Percentiles rank a stretch among this genome's conserved stretches.
phyloP scores from a whole-genome alignment of 345 rosid species.

The Eucalyptus dawsonii region DNA sequence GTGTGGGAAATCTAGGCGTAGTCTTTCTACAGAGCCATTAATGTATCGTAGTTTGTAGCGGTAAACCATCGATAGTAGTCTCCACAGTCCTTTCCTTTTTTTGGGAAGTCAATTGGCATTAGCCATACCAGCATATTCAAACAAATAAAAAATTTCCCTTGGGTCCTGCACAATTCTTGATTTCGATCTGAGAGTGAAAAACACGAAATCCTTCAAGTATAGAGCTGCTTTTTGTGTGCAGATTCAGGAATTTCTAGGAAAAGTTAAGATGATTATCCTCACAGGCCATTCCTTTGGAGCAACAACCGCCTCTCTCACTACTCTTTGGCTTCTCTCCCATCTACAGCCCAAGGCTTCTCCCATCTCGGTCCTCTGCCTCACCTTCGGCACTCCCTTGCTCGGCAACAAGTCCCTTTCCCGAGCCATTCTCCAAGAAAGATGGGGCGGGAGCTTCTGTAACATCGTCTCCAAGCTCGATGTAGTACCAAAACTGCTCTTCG shows the following conservation, averaged over 20 bases:
- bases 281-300: slow-evolving; percentile 82
- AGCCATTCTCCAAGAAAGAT: neutral
- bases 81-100: neutral
- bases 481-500: slow-evolving; percentile 43
- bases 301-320: slow-evolving; percentile 47
- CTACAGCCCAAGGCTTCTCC: slow-evolving; percentile 5
- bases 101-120: neutral
- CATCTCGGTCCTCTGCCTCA: slow-evolving; percentile 46
- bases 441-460: slow-evolving; percentile 60
- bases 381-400: slow-evolving; percentile 77
- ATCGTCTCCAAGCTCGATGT: slow-evolving; percentile 48
- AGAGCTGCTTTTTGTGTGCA: neutral
- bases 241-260: slow-evolving; percentile 17
- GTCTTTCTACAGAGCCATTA: too few species aligned
- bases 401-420: slow-evolving; percentile 51
- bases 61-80: too few species aligned
- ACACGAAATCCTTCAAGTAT: too few species aligned
- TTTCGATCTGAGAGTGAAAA: neutral
- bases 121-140: neutral
- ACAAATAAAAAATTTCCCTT: neutral
- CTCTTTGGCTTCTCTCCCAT: slow-evolving; percentile 67
- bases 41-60: too few species aligned
- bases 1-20: too few species aligned
- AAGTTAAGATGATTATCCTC: slow-evolving; percentile 36
- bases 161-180: neutral